phyloP scores from a whole-genome alignment of 805 yeast genomes.

The Ogataea nitratoaversa region DNA sequence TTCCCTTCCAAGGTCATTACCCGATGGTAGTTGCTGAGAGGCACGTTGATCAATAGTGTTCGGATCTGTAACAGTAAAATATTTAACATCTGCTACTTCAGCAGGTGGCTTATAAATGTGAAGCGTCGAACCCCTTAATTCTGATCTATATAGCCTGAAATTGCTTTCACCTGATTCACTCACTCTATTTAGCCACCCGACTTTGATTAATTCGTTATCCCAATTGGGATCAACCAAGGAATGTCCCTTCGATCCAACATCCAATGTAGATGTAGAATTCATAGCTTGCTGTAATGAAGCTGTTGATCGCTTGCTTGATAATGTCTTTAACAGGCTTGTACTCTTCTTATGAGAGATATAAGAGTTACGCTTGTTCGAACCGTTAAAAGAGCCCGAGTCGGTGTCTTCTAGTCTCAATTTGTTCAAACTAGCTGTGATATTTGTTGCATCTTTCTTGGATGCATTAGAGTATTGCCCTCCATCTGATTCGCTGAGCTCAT shows the following conservation, averaged over 20 bases:
- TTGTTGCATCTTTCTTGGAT: not conserved
- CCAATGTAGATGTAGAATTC: not conserved
- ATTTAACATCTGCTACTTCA: slow-evolving; percentile 37
- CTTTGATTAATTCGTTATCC: slow-evolving; percentile 38
- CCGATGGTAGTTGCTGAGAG: not conserved
- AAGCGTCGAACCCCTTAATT: slow-evolving; percentile 64
- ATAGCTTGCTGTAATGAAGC: slow-evolving; percentile 12
- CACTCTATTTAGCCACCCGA: slow-evolving; percentile 59
- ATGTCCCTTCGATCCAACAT: slow-evolving; percentile 1
- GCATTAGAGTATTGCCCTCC: not conserved
- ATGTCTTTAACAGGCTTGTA: slow-evolving; percentile 13
- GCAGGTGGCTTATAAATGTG: slow-evolving; percentile 56
- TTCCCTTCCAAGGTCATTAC: not conserved
- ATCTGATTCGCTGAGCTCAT: slow-evolving; percentile 6
- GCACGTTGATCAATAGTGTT: not conserved
- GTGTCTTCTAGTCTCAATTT: slow-evolving; percentile 1
- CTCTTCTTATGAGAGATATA: slow-evolving; percentile 6
- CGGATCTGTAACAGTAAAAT: slow-evolving; percentile 20
- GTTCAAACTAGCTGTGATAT: not conserved
- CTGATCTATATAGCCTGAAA: slow-evolving; percentile 54
- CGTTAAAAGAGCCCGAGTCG: slow-evolving; percentile 2
- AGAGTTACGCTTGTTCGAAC: not conserved
- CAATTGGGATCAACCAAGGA: slow-evolving; percentile 28
- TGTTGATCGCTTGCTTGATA: slow-evolving; percentile 15
- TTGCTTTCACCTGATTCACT: slow-evolving; percentile 29